Evolutionary conservation across 352 stramenopile genomes (phyloP).

Genomic region (Phytopythium ostracodes): DNA sequence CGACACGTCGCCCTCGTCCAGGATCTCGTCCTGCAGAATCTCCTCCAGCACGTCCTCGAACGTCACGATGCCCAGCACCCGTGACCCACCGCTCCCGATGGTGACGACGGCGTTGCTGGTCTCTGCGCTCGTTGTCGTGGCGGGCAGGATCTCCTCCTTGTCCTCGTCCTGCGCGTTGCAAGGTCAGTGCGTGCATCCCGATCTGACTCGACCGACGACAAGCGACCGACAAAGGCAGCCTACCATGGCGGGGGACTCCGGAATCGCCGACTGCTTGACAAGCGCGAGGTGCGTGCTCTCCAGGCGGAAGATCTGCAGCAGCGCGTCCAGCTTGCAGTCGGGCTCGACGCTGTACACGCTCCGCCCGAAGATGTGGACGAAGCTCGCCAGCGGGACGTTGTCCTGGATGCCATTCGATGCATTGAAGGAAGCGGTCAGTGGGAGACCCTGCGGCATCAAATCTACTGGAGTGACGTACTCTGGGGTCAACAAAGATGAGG

Average conservation of each 20-base stretch:
- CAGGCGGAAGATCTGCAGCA: conserved; percentile 93
- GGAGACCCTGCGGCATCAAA: conserved; percentile 41
- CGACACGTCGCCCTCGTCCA: conserved; percentile 92
- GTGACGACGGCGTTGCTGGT: background rate
- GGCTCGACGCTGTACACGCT: conserved; percentile 79
- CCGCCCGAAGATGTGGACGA: conserved; percentile 66
- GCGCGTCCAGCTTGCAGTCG: conserved; percentile 90
- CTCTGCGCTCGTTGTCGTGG: background rate
- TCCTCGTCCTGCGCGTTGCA: background rate
- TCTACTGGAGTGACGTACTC: conserved; percentile 58
- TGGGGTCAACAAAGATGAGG: conserved; percentile 97
- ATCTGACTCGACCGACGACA: no score
- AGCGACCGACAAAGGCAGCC: background rate
- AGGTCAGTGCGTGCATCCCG: background rate
- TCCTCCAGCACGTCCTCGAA: conserved; percentile 98
- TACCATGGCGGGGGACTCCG: background rate
- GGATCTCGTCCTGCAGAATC: conserved; percentile 95
- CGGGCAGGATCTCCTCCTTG: background rate
- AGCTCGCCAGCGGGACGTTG: conserved; percentile 53
- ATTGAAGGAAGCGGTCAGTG: conserved; percentile 12
- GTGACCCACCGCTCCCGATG: background rate
- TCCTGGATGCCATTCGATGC: conserved; percentile 27
- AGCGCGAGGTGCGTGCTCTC: conserved; percentile 93
- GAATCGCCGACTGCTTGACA: conserved; percentile 82
- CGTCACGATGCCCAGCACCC: conserved; percentile 96